Conservation (phyloP, 257 asterid genomes). For the Ilex aquifolium region DNA sequence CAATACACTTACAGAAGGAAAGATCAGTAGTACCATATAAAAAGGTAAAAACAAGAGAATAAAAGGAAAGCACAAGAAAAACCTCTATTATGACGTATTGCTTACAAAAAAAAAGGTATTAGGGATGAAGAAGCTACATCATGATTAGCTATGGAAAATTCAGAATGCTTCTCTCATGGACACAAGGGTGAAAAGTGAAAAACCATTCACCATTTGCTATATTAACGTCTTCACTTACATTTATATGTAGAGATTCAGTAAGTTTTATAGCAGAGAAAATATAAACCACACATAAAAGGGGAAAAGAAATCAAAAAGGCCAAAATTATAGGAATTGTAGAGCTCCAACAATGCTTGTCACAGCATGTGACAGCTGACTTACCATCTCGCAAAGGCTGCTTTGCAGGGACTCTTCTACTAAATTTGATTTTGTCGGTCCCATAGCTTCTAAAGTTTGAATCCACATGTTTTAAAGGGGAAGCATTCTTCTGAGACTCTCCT, state of each 20-base stretch:
- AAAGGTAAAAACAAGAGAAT: too few species aligned
- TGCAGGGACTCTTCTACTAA: constrained; percentile 7
- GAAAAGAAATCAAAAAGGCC: not conserved
- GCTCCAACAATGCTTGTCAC: not conserved
- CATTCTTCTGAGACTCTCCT: constrained; percentile 8
- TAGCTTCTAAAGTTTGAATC: constrained; percentile 1
- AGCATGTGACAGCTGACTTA: not conserved
- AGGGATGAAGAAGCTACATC: too few species aligned
- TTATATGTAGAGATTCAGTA: too few species aligned
- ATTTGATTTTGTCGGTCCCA: constrained; percentile 1
- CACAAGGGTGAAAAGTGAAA: too few species aligned
- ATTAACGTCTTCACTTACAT: not conserved
- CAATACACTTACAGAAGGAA: constrained; percentile 1
- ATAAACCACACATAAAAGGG: too few species aligned
- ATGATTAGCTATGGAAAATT: too few species aligned
- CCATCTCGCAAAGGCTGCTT: constrained; percentile 8
- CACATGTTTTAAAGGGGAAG: constrained; percentile 8
- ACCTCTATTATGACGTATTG: too few species aligned
- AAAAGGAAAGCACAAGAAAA: too few species aligned
- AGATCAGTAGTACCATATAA: too few species aligned
- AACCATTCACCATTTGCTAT: too few species aligned
- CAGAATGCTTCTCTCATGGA: too few species aligned
- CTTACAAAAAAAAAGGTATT: too few species aligned
- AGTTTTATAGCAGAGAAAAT: not conserved
- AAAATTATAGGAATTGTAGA: not conserved